Evolutionary conservation across 371 early-diverging fungal species (phyloP).

Genomic region (Mortierella sp.): DNA sequence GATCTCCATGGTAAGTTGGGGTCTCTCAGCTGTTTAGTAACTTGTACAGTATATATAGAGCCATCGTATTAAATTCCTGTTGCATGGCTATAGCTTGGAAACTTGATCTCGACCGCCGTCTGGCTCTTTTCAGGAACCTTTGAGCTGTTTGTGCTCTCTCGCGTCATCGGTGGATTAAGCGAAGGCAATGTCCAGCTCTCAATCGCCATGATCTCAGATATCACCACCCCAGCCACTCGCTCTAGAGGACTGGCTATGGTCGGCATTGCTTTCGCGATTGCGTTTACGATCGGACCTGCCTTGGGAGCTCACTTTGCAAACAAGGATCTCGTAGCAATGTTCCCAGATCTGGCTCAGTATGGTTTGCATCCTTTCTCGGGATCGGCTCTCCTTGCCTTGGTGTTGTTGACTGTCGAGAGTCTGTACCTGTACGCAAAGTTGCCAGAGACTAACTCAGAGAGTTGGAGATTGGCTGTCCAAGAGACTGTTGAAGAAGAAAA

Average conservation of each 20-base stretch:
- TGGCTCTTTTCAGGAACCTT: constrained; percentile 93
- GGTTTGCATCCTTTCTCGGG: constrained; percentile 82
- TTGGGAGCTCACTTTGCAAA: constrained; percentile 93
- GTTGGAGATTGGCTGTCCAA: constrained; percentile 40
- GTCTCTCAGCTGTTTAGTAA: too few species aligned
- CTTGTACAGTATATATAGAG: too few species aligned
- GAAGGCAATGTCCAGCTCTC: constrained; percentile 98
- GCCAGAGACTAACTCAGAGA: constrained; percentile 83
- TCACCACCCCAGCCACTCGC: constrained; percentile 82
- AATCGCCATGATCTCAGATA: constrained; percentile 94
- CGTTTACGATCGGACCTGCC: constrained; percentile 96
- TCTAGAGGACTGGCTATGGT: constrained; percentile 91
- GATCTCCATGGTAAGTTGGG: constrained; percentile 81
- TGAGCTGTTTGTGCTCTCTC: constrained; percentile 83
- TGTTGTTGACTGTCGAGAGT: constrained; percentile 83
- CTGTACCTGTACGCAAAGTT: constrained; percentile 76
- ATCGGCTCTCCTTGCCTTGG: constrained; percentile 88
- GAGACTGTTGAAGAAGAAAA: constrained; percentile 31
- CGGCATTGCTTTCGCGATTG: constrained; percentile 95
- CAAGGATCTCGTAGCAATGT: constrained; percentile 66
- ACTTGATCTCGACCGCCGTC: constrained; percentile 83
- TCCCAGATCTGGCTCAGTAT: constrained; percentile 64
- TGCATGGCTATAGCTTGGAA: constrained; percentile 74
- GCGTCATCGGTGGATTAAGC: constrained; percentile 92
- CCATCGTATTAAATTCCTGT: not conserved